A percentile compares a stretch with the other conserved stretches of the same genome.
phyloP scores from a whole-genome alignment of 1,284 basidiomycete species.

The Tilletia walkeri region DNA sequence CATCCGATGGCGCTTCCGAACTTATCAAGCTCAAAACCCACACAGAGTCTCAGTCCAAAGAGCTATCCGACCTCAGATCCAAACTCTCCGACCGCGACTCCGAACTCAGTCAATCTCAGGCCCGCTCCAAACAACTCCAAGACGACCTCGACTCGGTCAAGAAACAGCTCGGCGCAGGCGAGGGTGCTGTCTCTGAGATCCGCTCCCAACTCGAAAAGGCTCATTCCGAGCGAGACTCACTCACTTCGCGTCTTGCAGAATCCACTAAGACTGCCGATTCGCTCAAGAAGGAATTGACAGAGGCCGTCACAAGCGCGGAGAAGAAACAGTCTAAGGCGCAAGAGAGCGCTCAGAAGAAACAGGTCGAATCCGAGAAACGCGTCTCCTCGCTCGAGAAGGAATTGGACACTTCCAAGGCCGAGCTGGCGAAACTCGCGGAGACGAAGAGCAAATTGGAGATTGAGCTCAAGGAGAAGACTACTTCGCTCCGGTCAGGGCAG shows the following conservation, averaged over 20 bases:
- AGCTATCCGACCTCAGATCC: not conserved
- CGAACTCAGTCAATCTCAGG: not conserved
- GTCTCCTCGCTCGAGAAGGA: slow-evolving; percentile 16
- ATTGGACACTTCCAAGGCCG: not conserved
- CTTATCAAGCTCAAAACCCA: not conserved
- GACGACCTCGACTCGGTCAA: slow-evolving; percentile 18
- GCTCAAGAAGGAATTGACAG: slow-evolving; percentile 8
- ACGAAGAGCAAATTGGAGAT: slow-evolving; percentile 17
- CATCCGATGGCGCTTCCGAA: not conserved
- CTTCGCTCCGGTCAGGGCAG: not conserved
- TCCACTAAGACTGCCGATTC: not conserved
- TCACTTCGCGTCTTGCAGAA: no score
- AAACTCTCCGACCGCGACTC: not conserved
- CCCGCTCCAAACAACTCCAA: not conserved
- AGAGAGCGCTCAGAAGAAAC: slow-evolving; percentile 20
- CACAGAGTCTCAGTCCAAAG: not conserved
- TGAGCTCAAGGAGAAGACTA: slow-evolving; percentile 2
- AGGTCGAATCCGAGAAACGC: not conserved
- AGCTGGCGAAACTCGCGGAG: slow-evolving; percentile 17
- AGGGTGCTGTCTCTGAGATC: not conserved
- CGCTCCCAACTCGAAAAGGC: not conserved
- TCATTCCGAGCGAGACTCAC: not conserved
- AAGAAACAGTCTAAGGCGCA: slow-evolving; percentile 7
- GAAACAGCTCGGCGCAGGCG: not conserved
- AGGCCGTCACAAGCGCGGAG: not conserved